Conservation (phyloP, 2,329 filamentous ascomycete species). For the Penicillium sp. region DNA sequence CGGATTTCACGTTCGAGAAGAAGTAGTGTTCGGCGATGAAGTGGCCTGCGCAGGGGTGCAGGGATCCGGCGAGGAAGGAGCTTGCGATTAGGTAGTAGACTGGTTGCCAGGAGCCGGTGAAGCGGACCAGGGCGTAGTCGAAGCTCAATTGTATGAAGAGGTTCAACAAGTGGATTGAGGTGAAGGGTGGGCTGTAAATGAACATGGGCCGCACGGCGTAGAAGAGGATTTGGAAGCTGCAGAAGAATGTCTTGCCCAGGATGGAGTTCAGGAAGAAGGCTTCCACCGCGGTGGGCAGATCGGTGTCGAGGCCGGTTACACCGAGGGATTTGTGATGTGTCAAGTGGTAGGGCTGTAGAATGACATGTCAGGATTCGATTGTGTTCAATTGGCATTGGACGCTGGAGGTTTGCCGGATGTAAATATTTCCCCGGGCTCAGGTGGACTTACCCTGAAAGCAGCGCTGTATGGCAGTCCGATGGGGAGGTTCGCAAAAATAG, state of each 20-base stretch:
- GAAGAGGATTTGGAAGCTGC: conserved; percentile 98
- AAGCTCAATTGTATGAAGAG: conserved; percentile 73
- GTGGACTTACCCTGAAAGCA: conserved; percentile 73
- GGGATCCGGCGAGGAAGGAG: conserved; percentile 87
- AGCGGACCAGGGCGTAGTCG: conserved; percentile 66
- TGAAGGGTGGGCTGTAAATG: conserved; percentile 85
- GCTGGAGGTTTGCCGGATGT: not conserved
- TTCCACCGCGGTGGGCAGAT: conserved; percentile 88
- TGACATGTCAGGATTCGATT: conserved; percentile 4
- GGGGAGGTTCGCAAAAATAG: conserved; percentile 90
- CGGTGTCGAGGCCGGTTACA: conserved; percentile 92
- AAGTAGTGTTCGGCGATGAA: conserved; percentile 99
- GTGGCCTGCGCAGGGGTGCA: conserved; percentile 93
- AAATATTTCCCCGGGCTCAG: not conserved
- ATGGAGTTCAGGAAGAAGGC: conserved; percentile 89
- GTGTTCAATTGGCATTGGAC: not conserved
- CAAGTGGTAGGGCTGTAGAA: conserved; percentile 81
- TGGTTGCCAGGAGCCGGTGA: conserved; percentile 56
- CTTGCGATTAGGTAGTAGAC: conserved; percentile 82
- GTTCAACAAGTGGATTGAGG: conserved; percentile 80
- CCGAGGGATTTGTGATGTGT: conserved; percentile 99
- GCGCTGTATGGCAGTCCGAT: conserved; percentile 96
- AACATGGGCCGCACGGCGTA: conserved; percentile 96
- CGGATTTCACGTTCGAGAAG: conserved; percentile 46
- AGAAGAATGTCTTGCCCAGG: conserved; percentile 96